phyloP scores from a whole-genome alignment of 495 filamentous ascomycete species.

The Penicillium silybi region DNA sequence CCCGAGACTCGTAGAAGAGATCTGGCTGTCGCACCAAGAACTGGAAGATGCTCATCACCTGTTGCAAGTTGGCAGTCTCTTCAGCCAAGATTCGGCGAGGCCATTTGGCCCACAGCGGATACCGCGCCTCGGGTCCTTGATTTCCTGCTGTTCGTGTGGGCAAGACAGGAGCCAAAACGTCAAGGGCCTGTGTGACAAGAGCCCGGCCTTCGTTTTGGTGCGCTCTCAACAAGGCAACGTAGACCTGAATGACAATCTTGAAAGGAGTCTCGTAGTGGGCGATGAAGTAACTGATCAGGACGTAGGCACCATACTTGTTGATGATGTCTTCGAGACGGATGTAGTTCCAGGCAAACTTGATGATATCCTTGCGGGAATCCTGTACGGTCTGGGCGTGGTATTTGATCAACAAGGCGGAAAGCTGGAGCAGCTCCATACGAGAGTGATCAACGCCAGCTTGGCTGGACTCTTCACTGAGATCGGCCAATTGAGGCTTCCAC shows the following conservation, averaged over 20 bases:
- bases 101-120: conserved; percentile 83
- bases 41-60: conserved; percentile 95
- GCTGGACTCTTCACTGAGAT: conserved; percentile 77
- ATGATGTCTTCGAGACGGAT: conserved; percentile 97
- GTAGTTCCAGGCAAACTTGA: conserved; percentile 98
- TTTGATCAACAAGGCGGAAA: conserved; percentile 91
- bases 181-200: conserved; percentile 88
- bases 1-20: conserved; percentile 91
- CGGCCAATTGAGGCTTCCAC: conserved; percentile 83
- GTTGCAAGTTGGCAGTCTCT: conserved; percentile 93
- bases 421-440: conserved; percentile 89
- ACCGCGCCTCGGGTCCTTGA: conserved; percentile 49
- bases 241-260: conserved; percentile 94
- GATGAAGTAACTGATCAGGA: conserved; percentile 96
- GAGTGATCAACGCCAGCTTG: conserved; percentile 92
- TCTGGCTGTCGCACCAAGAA: conserved; percentile 91
- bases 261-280: conserved; percentile 92
- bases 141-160: conserved; percentile 57
- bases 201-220: conserved; percentile 93
- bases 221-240: conserved; percentile 81
- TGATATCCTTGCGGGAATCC: conserved; percentile 94
- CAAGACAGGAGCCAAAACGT: conserved; percentile 88
- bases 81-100: conserved; percentile 88
- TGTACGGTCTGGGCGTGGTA: conserved; percentile 80
- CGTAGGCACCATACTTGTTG: conserved; percentile 98